Percentiles rank a stretch among this genome's conserved stretches.
These are phyloP conservation scores for Citrus sp. DNA, from an alignment of 345 rosid species.

Conservation along the genomic window DNA sequence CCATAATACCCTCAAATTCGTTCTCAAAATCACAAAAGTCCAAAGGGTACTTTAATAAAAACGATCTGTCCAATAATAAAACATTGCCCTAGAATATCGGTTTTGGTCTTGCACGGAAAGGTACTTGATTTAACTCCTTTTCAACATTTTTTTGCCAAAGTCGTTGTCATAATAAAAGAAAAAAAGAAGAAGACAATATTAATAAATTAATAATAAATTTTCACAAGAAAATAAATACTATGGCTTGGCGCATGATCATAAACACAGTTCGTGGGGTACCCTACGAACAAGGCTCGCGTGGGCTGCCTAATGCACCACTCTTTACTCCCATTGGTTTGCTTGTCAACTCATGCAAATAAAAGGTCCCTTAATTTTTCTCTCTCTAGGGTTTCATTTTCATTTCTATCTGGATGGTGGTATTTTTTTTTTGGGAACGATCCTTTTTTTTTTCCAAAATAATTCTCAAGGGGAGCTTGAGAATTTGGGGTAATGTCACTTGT, in stretches of 20 bases:
- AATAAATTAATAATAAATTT: neutral
- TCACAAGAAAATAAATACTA: neutral
- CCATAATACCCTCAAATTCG: constrained; percentile 5
- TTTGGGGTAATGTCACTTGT: constrained; percentile 22
- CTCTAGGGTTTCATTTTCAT: neutral
- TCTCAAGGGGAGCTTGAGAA: constrained; percentile 14
- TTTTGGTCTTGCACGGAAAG: constrained; percentile 33
- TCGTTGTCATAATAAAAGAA: constrained; percentile 1
- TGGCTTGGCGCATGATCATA: constrained; percentile 15
- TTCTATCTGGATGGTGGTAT: neutral
- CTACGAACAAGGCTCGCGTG: constrained; percentile 23
- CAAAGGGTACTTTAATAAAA: constrained; percentile 10
- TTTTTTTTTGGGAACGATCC: neutral
- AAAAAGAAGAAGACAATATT: neutral
- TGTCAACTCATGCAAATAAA: constrained; percentile 25
- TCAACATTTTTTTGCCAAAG: constrained; percentile 2
- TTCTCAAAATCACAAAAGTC: neutral
- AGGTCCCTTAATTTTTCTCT: neutral
- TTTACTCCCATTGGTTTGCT: constrained; percentile 24
- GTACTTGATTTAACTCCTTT: constrained; percentile 36
- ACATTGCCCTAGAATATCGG: constrained; percentile 30
- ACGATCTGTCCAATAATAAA: neutral
- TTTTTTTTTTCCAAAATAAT: neutral
- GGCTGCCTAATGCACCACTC: constrained; percentile 21
- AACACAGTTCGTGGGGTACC: constrained; percentile 15